Evolutionary conservation across 1,139 yeast genomes (phyloP), one percentile per base, ranked within the genome.

Genomic region (Geotrichum australiense): DNA sequence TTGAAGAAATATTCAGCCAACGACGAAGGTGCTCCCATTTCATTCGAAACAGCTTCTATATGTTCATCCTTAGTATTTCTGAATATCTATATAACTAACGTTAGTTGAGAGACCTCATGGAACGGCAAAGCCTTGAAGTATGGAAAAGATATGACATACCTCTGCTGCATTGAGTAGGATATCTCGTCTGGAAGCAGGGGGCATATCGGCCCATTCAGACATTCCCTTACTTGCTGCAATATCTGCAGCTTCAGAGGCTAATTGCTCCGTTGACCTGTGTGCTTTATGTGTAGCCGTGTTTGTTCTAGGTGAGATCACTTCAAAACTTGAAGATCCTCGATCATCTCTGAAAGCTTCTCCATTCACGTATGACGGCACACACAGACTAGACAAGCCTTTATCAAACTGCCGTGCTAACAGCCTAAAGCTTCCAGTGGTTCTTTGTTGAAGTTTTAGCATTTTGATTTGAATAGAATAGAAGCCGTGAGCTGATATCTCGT

Each of bases 11-110:
- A 39, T 22, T 35, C 35, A 3, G 43, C 43, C 5, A 39, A 31
- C 15, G 23, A 27, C 5, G 15, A n/a, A 4, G 43, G 37, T 3
- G 43, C 39, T 10, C 43, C 43, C 43, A 39, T 39, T 39, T 39
- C 43, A 8, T 28, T 34, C n/a, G 43, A 39, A 5, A 35, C 35
- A 3, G 21, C 25, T 22, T 39, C 23, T 11, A 33, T 15, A 18
- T 26, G 37, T 23, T 23, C 11, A 23, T 8, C 25, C 11, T 8
- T 8, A 8, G 11, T 8, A 11, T 23, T 8, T 8, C 11, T 7
- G 11, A 32, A 12, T 18, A 31, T 25, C 32, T 37, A 18, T 11
- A 23, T 7, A 23, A 11, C 10, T 11, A 23, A 23, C 11, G 11
- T 11, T 23, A 11, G 25, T 23, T 23, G 25, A 23, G 11, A 11